phyloP scores from a whole-genome alignment of 768 basidiomycete genomes.

The Piloderma croceum region DNA sequence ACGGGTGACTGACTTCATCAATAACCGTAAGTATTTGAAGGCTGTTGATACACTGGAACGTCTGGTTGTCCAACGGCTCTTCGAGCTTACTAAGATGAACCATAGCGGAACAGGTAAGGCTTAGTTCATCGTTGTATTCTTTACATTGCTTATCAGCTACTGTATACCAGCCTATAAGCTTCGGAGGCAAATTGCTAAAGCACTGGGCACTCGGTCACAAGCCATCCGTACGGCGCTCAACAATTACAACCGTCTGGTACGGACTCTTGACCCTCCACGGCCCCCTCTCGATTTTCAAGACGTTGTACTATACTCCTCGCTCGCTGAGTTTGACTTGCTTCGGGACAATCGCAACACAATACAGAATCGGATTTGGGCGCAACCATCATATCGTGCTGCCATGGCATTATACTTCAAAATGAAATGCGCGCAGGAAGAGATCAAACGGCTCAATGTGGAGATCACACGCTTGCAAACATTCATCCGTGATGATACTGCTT shows the following conservation, averaged over 20 bases:
- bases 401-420: conserved; percentile 25
- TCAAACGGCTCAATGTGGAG: too few relatives aligned
- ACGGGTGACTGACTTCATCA: conserved; percentile 10
- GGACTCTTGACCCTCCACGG: conserved; percentile 10
- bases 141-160: too few relatives aligned
- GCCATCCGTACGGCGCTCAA: conserved; percentile 28
- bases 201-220: conserved; percentile 22
- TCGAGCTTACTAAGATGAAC: too few relatives aligned
- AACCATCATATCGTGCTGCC: conserved; percentile 31
- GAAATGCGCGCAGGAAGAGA: conserved; percentile 26
- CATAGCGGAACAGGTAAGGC: conserved; percentile 23
- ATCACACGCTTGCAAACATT: too few relatives aligned
- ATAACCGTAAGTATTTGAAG: conserved; percentile 17
- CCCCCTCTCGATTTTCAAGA: conserved; percentile 16
- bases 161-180: conserved; percentile 28
- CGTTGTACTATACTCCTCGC: conserved; percentile 13
- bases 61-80: conserved; percentile 30
- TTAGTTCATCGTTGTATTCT: too few relatives aligned
- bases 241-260: conserved; percentile 27
- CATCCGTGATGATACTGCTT: too few relatives aligned
- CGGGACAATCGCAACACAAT: conserved; percentile 26
- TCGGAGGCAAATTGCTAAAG: conserved; percentile 29
- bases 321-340: conserved; percentile 30
- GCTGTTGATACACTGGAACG: conserved; percentile 28
- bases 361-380: conserved; percentile 23